Conservation (phyloP, 2,329 filamentous ascomycete genomes). For the Penicillium decumbens region DNA sequence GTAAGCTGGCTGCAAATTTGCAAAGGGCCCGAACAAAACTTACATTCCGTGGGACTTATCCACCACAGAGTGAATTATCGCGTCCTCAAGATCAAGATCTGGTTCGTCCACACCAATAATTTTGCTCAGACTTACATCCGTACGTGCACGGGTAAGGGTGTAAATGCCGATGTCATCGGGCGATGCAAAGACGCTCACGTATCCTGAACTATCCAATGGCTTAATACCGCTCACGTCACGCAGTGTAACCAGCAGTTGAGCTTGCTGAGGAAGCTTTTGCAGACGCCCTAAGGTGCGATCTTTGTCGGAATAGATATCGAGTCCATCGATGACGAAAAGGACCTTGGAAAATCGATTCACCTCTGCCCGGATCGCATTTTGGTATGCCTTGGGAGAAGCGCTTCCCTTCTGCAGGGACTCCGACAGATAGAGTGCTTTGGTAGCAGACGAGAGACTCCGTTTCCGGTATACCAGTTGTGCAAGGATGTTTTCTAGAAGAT, state of each 20-base stretch:
- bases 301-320: constrained; percentile 28
- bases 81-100: constrained; percentile 10
- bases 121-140: constrained; percentile 10
- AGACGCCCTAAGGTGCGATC: constrained; percentile 28
- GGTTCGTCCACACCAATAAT: not conserved
- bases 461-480: constrained; percentile 32
- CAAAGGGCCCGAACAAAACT: constrained; percentile 1
- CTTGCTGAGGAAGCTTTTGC: constrained; percentile 31
- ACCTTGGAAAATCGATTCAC: constrained; percentile 30
- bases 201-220: constrained; percentile 9
- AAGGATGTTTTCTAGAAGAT: constrained; percentile 24
- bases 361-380: constrained; percentile 31
- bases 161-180: constrained; percentile 21
- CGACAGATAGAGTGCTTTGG: constrained; percentile 23
- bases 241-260: constrained; percentile 29
- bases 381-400: constrained; percentile 29
- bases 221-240: constrained; percentile 17
- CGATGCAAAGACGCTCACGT: constrained; percentile 14
- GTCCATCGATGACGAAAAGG: constrained; percentile 29
- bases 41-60: constrained; percentile 28
- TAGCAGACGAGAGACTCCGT: constrained; percentile 22
- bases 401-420: constrained; percentile 18
- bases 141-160: constrained; percentile 13
- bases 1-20: not conserved
- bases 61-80: constrained; percentile 16